Percentiles rank a stretch among this genome's conserved stretches.
Evolutionary conservation across 495 filamentous ascomycete genomes (phyloP).

Genomic region (Penicillium bovifimosum): DNA sequence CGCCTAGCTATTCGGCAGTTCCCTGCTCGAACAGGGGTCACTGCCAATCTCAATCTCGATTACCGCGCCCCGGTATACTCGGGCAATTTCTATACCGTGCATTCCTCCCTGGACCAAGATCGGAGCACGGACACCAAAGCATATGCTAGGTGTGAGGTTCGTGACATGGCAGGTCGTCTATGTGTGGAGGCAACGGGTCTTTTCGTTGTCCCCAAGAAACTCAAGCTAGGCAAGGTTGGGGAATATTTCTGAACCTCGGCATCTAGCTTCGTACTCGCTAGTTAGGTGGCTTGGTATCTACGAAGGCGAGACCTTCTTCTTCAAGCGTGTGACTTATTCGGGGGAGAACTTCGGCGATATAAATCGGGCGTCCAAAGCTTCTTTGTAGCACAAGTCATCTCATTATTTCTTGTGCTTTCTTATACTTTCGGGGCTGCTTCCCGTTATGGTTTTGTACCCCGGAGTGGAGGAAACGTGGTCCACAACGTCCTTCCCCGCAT

Average conservation of each 20-base stretch:
- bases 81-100: conserved; percentile 59
- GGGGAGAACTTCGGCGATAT: not conserved
- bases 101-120: conserved; percentile 42
- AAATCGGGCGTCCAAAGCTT: not conserved
- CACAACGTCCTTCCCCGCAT: conserved; percentile 25
- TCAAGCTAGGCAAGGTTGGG: conserved; percentile 40
- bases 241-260: conserved; percentile 35
- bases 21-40: conserved; percentile 48
- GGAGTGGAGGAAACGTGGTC: conserved; percentile 3
- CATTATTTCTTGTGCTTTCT: not conserved
- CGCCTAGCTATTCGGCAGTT: conserved; percentile 37
- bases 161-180: conserved; percentile 45
- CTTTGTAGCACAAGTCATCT: not conserved
- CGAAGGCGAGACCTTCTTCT: not conserved
- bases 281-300: not conserved
- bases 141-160: conserved; percentile 53
- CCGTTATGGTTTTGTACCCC: conserved; percentile 12
- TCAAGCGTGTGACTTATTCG: not conserved
- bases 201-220: conserved; percentile 57
- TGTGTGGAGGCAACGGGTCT: conserved; percentile 54
- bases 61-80: conserved; percentile 56
- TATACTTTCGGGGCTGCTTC: conserved; percentile 21
- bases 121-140: conserved; percentile 56
- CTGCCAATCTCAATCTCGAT: conserved; percentile 58
- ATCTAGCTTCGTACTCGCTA: not conserved